These are phyloP conservation scores for Lycium ferocissimum DNA, from an alignment of 257 asterid genomes.

Conservation along the genomic window DNA sequence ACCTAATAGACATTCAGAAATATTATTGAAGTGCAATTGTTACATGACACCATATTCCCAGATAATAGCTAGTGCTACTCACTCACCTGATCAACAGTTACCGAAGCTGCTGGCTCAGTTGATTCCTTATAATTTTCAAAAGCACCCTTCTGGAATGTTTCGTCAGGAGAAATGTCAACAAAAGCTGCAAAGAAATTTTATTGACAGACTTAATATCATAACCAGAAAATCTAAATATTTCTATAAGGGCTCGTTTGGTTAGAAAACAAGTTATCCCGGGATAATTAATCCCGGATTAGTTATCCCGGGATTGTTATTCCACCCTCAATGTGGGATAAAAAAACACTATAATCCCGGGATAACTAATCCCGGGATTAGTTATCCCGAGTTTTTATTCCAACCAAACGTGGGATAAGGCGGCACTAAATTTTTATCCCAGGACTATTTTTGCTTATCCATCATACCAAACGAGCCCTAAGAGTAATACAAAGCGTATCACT, in stretches of 20 bases:
- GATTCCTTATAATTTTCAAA: constrained; percentile 77
- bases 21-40: constrained; percentile 27
- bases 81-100: constrained; percentile 50
- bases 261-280: too few relatives aligned
- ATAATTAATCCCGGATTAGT: too few relatives aligned
- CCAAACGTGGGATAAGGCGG: too few relatives aligned
- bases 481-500: background rate
- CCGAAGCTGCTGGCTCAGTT: constrained; percentile 45
- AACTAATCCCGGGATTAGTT: too few relatives aligned
- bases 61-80: constrained; percentile 43
- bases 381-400: too few relatives aligned
- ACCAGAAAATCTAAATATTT: background rate
- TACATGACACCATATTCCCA: constrained; percentile 1
- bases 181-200: constrained; percentile 63
- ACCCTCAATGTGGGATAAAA: too few relatives aligned
- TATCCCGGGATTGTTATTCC: too few relatives aligned
- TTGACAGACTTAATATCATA: constrained; percentile 25
- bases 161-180: constrained; percentile 90
- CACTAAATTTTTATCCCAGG: too few relatives aligned
- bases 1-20: constrained; percentile 52
- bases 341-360: too few relatives aligned
- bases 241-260: too few relatives aligned
- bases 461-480: too few relatives aligned
- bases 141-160: constrained; percentile 76
- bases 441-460: too few relatives aligned